Base-by-base conservation (phyloP, 2,329 filamentous ascomycete genomes). In the Apiospora aurea region DNA sequence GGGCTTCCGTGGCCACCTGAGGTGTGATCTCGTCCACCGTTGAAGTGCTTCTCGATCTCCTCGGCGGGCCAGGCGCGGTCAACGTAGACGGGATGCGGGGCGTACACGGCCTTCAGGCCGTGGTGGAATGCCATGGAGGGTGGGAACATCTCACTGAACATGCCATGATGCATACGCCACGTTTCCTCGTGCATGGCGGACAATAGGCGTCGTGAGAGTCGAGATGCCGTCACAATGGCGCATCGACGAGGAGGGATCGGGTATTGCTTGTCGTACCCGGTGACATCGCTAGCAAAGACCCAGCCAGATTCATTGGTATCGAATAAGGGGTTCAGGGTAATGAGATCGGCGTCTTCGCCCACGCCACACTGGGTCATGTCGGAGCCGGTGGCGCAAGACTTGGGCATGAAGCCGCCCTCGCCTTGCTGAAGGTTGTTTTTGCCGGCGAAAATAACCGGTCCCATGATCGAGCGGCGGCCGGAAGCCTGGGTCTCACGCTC, bases 141-240 rank as follows among this genome's bases (percentile, higher is more conserved):
- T 1, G 92, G 92, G 82, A 92, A 94, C 93, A 95, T 95, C 81
- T 95, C 93, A 38, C 88, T 89, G 79, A 93, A 95, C 91, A 92
- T 94, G 80, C 86, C 91, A 80, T 91, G 93, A 74, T 89, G 90
- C 76, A 89, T 85, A 41, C 87, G 86, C 81, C 86, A 91, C 66
- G 91, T 92, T 77, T 94, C 92, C 75, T 93, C 88, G 81, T 95
- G 93, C 92, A 95, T 95, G 6, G 89, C 89, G 66, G 87, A 82
- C 7, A 95, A 83, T 1, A 95, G 85, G 16, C 91, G 87, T 34
- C 90, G 87, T 41, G 89, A 92, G 46, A 94, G 83, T 13, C 93
- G 90, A 1, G 88, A 90, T 0, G 92, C 91, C 2, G 92, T 94
- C 73, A 94, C 90, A 78, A 94, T 93, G 69, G 92, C 89, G 51